These are phyloP conservation scores for Neoscytalidium dimidiatum DNA, from an alignment of 2,329 filamentous ascomycete genomes.

Conservation along the genomic window DNA sequence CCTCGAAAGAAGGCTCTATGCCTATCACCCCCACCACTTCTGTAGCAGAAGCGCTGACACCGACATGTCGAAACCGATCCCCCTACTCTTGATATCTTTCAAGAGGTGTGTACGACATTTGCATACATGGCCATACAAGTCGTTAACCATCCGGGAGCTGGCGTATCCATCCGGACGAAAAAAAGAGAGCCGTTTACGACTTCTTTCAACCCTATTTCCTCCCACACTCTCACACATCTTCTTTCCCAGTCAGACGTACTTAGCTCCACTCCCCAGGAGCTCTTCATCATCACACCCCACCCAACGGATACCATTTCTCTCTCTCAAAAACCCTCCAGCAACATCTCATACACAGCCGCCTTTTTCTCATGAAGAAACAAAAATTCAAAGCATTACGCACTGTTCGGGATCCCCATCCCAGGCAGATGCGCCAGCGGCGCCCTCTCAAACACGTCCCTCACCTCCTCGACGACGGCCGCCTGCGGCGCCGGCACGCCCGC, in stretches of 20 bases:
- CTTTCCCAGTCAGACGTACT: background rate
- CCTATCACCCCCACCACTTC: too few species aligned
- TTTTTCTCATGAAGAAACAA: background rate
- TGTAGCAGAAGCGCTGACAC: too few species aligned
- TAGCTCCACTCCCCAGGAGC: background rate
- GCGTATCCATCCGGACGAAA: background rate
- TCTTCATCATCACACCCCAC: background rate
- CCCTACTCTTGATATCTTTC: background rate
- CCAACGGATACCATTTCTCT: background rate
- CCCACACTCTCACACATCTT: background rate
- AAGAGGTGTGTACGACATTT: background rate
- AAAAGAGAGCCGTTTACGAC: background rate
- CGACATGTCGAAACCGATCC: too few species aligned
- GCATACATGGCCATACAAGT: conserved; percentile 16
- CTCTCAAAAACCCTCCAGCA: too few species aligned
- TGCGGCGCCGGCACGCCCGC: conserved; percentile 2
- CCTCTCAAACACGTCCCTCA: background rate
- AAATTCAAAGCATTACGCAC: background rate
- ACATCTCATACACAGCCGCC: background rate
- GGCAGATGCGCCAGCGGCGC: conserved; percentile 15
- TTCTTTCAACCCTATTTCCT: background rate
- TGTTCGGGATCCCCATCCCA: conserved; percentile 17
- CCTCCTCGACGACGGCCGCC: conserved; percentile 4
- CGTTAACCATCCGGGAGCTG: background rate
- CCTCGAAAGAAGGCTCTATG: too few species aligned